A percentile compares a stretch with the other conserved stretches of the same genome.
These are phyloP conservation scores for Botrytis elliptica DNA, from an alignment of 2,329 filamentous ascomycete genomes.

Conservation along the genomic window DNA sequence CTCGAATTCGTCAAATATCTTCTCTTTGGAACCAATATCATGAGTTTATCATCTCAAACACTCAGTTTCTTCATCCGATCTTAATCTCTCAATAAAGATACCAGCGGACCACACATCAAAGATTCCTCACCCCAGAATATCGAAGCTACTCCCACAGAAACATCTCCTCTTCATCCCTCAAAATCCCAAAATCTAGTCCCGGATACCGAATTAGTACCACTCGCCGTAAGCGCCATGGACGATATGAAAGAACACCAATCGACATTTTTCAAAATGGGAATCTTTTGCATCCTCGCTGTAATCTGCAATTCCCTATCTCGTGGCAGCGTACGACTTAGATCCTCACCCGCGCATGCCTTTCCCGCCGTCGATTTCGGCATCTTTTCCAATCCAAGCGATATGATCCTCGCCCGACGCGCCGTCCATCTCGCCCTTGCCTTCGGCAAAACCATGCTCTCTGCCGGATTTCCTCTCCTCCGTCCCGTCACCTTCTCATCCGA, in stretches of 20 bases:
- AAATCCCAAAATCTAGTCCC: neutral
- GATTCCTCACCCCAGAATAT: neutral
- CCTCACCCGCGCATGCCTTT: slow-evolving; percentile 11
- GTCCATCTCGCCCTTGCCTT: slow-evolving; percentile 19
- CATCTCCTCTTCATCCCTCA: no score
- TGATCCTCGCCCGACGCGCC: slow-evolving; percentile 6
- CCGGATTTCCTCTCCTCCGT: neutral
- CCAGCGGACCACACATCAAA: neutral
- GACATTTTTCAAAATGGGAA: slow-evolving; percentile 13
- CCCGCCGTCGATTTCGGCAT: slow-evolving; percentile 23
- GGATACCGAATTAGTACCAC: slow-evolving; percentile 20
- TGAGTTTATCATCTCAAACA: slow-evolving; percentile 10
- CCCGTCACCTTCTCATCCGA: neutral
- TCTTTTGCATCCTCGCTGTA: slow-evolving; percentile 18
- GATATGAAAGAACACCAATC: slow-evolving; percentile 14
- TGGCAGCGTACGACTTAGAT: slow-evolving; percentile 18
- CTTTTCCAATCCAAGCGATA: slow-evolving; percentile 20
- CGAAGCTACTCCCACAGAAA: neutral
- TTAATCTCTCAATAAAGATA: slow-evolving; percentile 12
- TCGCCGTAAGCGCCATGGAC: slow-evolving; percentile 18
- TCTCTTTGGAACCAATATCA: slow-evolving; percentile 18
- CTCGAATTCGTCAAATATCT: slow-evolving; percentile 20
- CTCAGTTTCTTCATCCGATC: slow-evolving; percentile 15
- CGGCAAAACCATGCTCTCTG: slow-evolving; percentile 18
- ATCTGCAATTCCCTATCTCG: slow-evolving; percentile 15